Percentiles rank a stretch among this genome's conserved stretches.
These are phyloP conservation scores for Artomyces pyxidatus DNA, from an alignment of 768 basidiomycete species.

Conservation along the genomic window DNA sequence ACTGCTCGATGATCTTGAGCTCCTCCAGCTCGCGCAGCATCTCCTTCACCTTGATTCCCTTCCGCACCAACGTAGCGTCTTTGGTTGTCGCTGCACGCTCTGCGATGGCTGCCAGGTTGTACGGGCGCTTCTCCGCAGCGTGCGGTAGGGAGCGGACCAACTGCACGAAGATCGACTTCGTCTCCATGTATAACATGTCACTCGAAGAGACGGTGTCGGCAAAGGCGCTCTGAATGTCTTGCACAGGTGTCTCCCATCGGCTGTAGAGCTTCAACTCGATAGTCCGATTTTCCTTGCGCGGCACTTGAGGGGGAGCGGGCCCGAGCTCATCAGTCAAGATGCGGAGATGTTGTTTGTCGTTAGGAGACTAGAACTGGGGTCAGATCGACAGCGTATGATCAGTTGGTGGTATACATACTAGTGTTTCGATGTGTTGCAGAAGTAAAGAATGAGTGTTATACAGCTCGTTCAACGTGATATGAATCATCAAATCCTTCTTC, in stretches of 20 bases:
- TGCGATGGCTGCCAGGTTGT: slow-evolving; percentile 82
- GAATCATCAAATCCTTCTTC: slow-evolving; percentile 97
- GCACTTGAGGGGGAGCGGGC: slow-evolving; percentile 87
- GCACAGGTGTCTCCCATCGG: slow-evolving; percentile 98
- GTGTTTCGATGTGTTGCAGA: slow-evolving; percentile 86
- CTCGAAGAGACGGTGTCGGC: slow-evolving; percentile 96
- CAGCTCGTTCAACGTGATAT: slow-evolving; percentile 97
- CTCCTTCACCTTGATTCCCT: slow-evolving; percentile 99
- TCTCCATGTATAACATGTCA: slow-evolving; percentile 99
- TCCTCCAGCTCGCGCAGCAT: slow-evolving; percentile 96
- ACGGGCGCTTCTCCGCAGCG: slow-evolving; percentile 75
- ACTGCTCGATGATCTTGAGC: slow-evolving; percentile 70
- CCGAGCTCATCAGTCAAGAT: slow-evolving; percentile 96
- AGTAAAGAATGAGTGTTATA: slow-evolving; percentile 98
- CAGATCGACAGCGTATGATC: slow-evolving; percentile 1
- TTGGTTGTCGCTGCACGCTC: slow-evolving; percentile 96
- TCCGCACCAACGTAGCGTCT: slow-evolving; percentile 90
- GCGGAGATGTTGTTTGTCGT: slow-evolving; percentile 95
- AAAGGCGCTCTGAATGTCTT: slow-evolving; percentile 92
- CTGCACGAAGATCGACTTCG: slow-evolving; percentile 98
- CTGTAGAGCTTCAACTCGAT: slow-evolving; percentile 90
- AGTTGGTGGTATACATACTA: slow-evolving; percentile 50
- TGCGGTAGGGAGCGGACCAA: slow-evolving; percentile 91
- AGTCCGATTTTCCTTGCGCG: slow-evolving; percentile 94
- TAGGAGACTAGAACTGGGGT: slow-evolving; percentile 61